Base-by-base conservation (phyloP, 1,139 yeast species). In the Geotrichum restrictum region DNA sequence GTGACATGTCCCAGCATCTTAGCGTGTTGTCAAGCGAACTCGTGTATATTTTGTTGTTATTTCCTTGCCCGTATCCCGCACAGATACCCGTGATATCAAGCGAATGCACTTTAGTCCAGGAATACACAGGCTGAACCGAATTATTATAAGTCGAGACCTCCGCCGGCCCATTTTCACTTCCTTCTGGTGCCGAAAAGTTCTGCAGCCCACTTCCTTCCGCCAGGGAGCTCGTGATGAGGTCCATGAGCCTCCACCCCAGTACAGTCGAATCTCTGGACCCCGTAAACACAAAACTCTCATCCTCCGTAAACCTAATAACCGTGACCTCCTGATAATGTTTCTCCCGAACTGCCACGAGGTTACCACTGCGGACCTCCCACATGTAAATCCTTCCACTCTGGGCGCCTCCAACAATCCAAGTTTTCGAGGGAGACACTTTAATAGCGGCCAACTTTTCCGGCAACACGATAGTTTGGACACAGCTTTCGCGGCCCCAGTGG, bases 341-440 rank as follows among this genome's bases (percentile, higher is more conserved):
- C 49, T 88, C 93, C 62, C 81, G 81, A 8, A 82, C 93, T 57
- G 80, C 76, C 36, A 91, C 63, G 54, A 93, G 73, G 46, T 81
- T 72, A 1, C 98, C 97, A 3, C 94, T 83, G n/a, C 76, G 68
- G 51, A 88, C 64, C 61, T 88, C 96, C 98, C 98, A 93, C 3
- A 91, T 68, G 64, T 85, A 86, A 21, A 93, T 61, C 62, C 83
- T 79, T 13, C 98, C 98, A 14, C 83, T 65, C 55, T 74, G 67
- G 49, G 93, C 76, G 51, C 89, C 88, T 58, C 87, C 95, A 10
- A 84, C 76, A 38, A 91, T 70, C 81, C 88, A 88, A 13, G 60
- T 60, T 3, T 65, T 67, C 50, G 75, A 77, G 14, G 75, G 75
- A 14, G 78, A 72, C 1, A 78, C 62, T 0, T 79, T 75, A 51